Conservation (phyloP, 169 alveolate species). For the Plasmodium vivax region DNA sequence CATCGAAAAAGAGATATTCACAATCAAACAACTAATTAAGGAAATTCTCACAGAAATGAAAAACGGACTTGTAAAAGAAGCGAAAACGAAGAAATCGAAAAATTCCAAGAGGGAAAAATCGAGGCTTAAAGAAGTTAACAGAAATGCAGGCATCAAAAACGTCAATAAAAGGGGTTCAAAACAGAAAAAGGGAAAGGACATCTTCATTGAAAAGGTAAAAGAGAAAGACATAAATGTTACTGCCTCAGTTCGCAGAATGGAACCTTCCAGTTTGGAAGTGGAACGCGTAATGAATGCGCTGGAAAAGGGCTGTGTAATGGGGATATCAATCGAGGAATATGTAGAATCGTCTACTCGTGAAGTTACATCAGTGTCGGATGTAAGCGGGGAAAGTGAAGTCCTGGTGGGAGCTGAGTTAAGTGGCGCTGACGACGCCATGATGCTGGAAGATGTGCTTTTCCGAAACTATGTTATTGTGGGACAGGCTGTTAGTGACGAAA, state of each 20-base stretch:
- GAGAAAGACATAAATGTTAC: neutral
- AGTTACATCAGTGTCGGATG: neutral
- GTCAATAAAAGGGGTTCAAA: neutral
- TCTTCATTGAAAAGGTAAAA: neutral
- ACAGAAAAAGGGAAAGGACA: neutral
- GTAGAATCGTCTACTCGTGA: neutral
- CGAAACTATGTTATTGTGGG: neutral
- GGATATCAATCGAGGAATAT: neutral
- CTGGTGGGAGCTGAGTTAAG: neutral
- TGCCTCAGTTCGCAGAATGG: neutral
- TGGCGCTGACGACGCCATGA: neutral
- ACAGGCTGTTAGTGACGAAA: neutral
- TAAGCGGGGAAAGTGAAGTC: neutral
- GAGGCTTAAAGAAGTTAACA: neutral
- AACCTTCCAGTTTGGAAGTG: neutral
- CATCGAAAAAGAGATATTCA: conserved; percentile 29
- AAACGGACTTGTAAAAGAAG: conserved; percentile 8
- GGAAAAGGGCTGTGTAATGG: neutral
- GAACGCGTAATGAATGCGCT: neutral
- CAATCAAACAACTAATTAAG: conserved; percentile 20
- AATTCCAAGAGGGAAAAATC: neutral
- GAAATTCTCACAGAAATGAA: conserved; percentile 25
- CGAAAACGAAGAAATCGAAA: neutral
- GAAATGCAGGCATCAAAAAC: neutral
- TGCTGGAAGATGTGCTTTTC: neutral